phyloP scores from a whole-genome alignment of 768 basidiomycete genomes.

The Amyloporia xantha region DNA sequence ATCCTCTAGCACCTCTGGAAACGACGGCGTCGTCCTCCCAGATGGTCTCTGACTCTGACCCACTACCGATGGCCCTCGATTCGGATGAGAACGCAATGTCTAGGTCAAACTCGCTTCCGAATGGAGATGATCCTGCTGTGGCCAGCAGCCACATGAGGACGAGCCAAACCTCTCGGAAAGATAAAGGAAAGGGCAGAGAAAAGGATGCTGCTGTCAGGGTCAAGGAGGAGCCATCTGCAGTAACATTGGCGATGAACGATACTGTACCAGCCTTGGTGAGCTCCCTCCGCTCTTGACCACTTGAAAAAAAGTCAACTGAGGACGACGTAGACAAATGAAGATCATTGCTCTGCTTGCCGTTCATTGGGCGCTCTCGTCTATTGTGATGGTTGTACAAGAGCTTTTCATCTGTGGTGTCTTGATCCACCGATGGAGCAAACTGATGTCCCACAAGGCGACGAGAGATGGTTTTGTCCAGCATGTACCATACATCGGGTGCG shows the following conservation, averaged over 20 bases:
- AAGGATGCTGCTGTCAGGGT: constrained; percentile 29
- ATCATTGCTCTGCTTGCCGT: constrained; percentile 81
- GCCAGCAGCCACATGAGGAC: constrained; percentile 3
- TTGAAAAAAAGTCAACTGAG: no score
- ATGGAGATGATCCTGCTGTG: constrained; percentile 19
- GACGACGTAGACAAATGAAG: constrained; percentile 54
- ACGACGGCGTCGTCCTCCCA: constrained; percentile 34
- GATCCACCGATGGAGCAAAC: constrained; percentile 89
- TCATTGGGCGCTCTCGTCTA: constrained; percentile 83
- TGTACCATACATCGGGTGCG: constrained; percentile 61
- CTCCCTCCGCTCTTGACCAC: no score
- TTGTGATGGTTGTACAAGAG: constrained; percentile 94
- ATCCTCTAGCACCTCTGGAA: constrained; percentile 12
- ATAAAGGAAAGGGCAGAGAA: constrained; percentile 46
- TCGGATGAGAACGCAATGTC: constrained; percentile 54
- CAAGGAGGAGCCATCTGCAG: constrained; percentile 38
- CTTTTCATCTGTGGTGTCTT: constrained; percentile 95
- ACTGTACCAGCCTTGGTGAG: constrained; percentile 31
- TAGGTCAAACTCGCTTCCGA: constrained; percentile 45
- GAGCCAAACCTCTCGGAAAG: constrained; percentile 20
- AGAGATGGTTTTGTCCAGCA: constrained; percentile 73
- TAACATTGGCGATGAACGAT: constrained; percentile 32
- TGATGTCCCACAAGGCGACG: constrained; percentile 73
- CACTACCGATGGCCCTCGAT: constrained; percentile 46
- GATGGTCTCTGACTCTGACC: constrained; percentile 49